Percentiles rank a stretch among this genome's conserved stretches.
Conservation (phyloP, 2,329 filamentous ascomycete genomes). For the Anthostomella pinea region DNA sequence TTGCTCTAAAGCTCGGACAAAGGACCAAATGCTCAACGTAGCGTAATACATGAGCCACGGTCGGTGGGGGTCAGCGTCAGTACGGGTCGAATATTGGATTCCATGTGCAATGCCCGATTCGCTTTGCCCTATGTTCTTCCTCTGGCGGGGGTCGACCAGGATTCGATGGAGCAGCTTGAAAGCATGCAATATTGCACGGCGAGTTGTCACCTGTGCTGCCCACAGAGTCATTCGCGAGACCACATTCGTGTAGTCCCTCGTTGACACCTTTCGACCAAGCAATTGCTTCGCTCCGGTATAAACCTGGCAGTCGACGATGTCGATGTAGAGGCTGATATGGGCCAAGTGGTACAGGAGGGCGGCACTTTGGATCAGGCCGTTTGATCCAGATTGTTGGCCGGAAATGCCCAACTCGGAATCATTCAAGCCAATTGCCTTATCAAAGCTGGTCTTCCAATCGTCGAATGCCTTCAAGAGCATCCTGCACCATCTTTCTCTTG, state of each 20-base stretch:
- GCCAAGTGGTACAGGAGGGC: constrained; percentile 82
- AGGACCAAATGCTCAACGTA: constrained; percentile 81
- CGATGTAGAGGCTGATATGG: constrained; percentile 84
- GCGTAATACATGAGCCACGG: constrained; percentile 92
- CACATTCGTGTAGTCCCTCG: constrained; percentile 70
- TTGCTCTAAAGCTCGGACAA: constrained; percentile 72
- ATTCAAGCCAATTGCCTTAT: constrained; percentile 56
- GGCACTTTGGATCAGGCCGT: constrained; percentile 70
- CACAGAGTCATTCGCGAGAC: constrained; percentile 75
- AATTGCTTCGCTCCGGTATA: constrained; percentile 77
- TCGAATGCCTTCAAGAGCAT: constrained; percentile 78
- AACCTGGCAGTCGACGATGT: constrained; percentile 87
- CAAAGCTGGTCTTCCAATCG: constrained; percentile 82
- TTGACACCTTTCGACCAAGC: constrained; percentile 74
- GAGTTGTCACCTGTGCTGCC: constrained; percentile 70
- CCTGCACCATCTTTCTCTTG: constrained; percentile 73
- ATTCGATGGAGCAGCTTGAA: constrained; percentile 78
- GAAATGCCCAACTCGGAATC: constrained; percentile 36
- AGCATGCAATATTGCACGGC: constrained; percentile 82
- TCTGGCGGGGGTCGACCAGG: constrained; percentile 53
- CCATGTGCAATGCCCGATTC: constrained; percentile 30
- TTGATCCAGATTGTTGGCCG: constrained; percentile 52
- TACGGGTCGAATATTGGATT: constrained; percentile 67
- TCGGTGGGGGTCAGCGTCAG: constrained; percentile 78
- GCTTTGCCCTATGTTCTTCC: constrained; percentile 23